phyloP scores from a whole-genome alignment of 2,329 filamentous ascomycete species.

The Diatrype stigma region DNA sequence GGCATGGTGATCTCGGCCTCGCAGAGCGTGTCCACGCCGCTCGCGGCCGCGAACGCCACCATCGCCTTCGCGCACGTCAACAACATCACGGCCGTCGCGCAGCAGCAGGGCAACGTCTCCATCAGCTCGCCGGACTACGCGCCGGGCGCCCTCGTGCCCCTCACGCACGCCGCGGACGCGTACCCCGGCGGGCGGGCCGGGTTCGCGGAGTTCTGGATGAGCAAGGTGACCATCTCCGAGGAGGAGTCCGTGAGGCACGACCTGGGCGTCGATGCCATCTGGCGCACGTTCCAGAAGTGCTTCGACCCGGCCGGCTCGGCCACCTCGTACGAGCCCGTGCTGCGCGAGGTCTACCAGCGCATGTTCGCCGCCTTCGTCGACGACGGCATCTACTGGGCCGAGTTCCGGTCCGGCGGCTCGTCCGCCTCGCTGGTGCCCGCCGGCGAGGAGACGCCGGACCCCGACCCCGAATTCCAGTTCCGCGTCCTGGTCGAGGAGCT shows the following conservation, averaged over 20 bases:
- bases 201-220: conserved; percentile 10
- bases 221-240: conserved; percentile 7
- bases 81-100: conserved; percentile 2
- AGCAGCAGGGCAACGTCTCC: conserved; percentile 5
- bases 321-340: conserved; percentile 10
- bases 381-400: conserved; percentile 12
- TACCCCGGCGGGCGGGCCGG: conserved; percentile 7
- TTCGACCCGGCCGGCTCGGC: conserved; percentile 9
- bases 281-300: conserved; percentile 11
- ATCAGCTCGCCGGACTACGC: conserved; percentile 9
- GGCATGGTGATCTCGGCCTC: conserved; percentile 8
- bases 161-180: conserved; percentile 5
- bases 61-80: conserved; percentile 8
- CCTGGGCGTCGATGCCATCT: conserved; percentile 11
- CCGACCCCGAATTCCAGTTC: conserved; percentile 9
- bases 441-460: conserved; percentile 8
- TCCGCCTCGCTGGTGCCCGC: conserved; percentile 9
- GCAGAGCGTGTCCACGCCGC: conserved; percentile 4
- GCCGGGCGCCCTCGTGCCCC: conserved; percentile 7
- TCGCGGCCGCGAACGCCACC: conserved; percentile 5
- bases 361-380: conserved; percentile 10
- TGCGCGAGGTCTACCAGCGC: conserved; percentile 10
- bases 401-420: conserved; percentile 9
- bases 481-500: conserved; percentile 10
- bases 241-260: conserved; percentile 10